Evolutionary conservation across 331 rosid genomes (phyloP).

Genomic region (Ulmus americana): DNA sequence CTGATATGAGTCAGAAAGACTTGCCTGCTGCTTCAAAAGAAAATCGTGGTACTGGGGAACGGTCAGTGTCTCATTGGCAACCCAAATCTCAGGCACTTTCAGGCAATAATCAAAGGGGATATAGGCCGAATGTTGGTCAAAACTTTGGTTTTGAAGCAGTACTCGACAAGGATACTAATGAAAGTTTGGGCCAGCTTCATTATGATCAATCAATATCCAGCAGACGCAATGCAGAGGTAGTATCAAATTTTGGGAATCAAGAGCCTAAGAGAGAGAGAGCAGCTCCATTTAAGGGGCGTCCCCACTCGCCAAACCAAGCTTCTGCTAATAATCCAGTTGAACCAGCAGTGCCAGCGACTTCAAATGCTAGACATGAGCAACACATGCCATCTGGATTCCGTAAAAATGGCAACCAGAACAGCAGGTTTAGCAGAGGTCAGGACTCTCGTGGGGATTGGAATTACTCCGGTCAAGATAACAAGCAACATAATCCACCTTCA

Average conservation of each 20-base stretch:
- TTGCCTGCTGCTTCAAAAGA: constrained; percentile 45
- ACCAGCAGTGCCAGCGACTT: constrained; percentile 27
- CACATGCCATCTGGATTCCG: constrained; percentile 47
- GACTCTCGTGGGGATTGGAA: constrained; percentile 78
- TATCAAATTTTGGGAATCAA: constrained; percentile 30
- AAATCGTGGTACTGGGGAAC: constrained; percentile 58
- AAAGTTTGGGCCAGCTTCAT: constrained; percentile 29
- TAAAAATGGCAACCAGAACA: constrained; percentile 55
- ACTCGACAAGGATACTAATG: constrained; percentile 22
- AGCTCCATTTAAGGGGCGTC: constrained; percentile 44
- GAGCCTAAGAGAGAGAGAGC: constrained; percentile 50
- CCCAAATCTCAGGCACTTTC: constrained; percentile 58
- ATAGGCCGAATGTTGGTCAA: constrained; percentile 32
- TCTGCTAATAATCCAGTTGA: constrained; percentile 34
- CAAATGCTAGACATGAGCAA: constrained; percentile 57
- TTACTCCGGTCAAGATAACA: constrained; percentile 46
- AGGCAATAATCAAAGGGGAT: constrained; percentile 42
- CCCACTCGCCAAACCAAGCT: constrained; percentile 46
- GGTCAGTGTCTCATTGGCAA: constrained; percentile 69
- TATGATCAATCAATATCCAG: constrained; percentile 37
- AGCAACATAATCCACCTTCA: constrained; percentile 40
- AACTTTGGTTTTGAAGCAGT: constrained; percentile 35
- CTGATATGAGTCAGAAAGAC: constrained; percentile 47
- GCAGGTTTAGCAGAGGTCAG: constrained; percentile 48
- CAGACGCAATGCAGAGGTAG: constrained; percentile 36